Percentiles rank a stretch among this genome's conserved stretches.
Conservation (phyloP, 23 red algal species). For the Gracilaria gracilis region DNA sequence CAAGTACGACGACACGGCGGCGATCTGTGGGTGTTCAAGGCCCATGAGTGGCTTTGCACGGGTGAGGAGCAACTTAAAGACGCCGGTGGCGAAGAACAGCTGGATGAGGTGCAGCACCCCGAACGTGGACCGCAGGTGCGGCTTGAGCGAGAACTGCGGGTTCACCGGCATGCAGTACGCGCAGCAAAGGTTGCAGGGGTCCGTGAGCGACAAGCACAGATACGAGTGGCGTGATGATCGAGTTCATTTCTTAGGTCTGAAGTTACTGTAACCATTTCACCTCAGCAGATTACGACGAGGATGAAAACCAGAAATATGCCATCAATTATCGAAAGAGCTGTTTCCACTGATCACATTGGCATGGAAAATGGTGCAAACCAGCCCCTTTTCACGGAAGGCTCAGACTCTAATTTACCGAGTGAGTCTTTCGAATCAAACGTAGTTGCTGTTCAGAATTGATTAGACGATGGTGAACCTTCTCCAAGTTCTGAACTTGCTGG, state of each 20-base stretch:
- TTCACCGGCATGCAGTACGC: conserved; percentile 94
- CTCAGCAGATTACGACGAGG: too few species aligned
- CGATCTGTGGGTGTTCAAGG: conserved; percentile 33
- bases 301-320: too few species aligned
- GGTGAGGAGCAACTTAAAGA: conserved; percentile 86
- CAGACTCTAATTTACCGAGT: background rate
- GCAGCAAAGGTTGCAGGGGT: conserved; percentile 95
- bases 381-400: background rate
- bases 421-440: background rate
- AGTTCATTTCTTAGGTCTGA: too few species aligned
- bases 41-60: conserved; percentile 90
- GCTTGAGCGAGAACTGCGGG: conserved; percentile 51
- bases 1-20: background rate
- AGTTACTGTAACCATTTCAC: too few species aligned
- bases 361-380: background rate
- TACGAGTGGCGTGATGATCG: conserved; percentile 91
- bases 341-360: too few species aligned
- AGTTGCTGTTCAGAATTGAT: background rate
- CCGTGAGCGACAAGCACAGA: conserved; percentile 91
- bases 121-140: conserved; percentile 56
- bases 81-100: conserved; percentile 60
- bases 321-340: too few species aligned
- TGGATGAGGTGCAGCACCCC: conserved; percentile 61
- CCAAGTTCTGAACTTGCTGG: too few species aligned
- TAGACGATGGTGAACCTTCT: background rate